A percentile compares a stretch with the other conserved stretches of the same genome.
Evolutionary conservation across 2,329 filamentous ascomycete genomes (phyloP).

Genomic region (Colletotrichum siamense): DNA sequence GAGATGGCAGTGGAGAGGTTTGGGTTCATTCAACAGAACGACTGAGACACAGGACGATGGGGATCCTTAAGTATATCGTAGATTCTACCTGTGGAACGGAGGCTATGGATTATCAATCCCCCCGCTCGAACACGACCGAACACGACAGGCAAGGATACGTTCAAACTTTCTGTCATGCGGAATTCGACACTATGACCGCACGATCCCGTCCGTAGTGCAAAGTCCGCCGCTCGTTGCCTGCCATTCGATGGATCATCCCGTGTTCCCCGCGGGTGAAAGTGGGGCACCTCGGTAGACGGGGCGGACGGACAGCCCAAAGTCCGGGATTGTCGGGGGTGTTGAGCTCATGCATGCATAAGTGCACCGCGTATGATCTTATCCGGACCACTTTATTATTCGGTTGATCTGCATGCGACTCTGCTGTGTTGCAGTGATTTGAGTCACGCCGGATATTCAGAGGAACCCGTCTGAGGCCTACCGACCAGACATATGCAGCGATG

Average conservation of each 20-base stretch:
- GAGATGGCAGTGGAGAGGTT: no score
- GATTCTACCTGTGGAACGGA: background rate
- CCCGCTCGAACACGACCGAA: background rate
- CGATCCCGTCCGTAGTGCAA: background rate
- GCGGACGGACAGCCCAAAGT: background rate
- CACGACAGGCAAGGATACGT: background rate
- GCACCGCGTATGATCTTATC: background rate
- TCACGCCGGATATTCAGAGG: background rate
- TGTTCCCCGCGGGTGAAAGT: background rate
- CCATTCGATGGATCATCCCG: background rate
- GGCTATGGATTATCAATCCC: background rate
- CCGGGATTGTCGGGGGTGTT: background rate
- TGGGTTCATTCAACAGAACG: background rate
- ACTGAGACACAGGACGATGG: background rate
- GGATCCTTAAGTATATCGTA: background rate
- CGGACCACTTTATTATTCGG: background rate
- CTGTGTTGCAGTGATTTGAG: background rate
- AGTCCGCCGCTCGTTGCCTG: background rate
- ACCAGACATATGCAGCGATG: no score
- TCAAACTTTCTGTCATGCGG: background rate
- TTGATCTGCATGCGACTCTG: background rate
- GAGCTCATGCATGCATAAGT: background rate
- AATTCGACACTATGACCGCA: background rate
- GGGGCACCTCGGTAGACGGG: background rate
- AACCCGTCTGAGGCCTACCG: background rate